Conservation (phyloP, 2,329 filamentous ascomycete genomes). For the Fusarium metavorans region DNA sequence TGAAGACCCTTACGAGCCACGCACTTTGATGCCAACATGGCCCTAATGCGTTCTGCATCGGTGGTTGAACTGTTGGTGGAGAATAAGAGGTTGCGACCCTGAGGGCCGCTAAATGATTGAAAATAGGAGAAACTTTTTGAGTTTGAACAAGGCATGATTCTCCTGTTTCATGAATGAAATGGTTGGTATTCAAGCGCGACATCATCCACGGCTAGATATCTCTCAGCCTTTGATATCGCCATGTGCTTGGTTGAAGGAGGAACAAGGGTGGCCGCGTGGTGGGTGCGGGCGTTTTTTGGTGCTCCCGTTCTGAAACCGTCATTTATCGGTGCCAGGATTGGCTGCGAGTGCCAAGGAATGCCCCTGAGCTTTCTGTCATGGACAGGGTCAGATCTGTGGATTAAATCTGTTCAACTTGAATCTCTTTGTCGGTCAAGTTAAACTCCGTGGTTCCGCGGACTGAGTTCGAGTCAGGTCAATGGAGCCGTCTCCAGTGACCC, state of each 20-base stretch:
- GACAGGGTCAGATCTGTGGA: neutral
- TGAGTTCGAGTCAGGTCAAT: neutral
- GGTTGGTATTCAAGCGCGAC: neutral
- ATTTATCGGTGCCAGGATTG: slow-evolving; percentile 32
- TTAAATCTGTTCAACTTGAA: neutral
- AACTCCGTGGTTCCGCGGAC: neutral
- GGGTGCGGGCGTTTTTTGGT: slow-evolving; percentile 39
- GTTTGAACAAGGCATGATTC: slow-evolving; percentile 7
- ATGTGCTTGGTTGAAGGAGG: neutral
- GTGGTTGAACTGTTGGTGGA: slow-evolving; percentile 16
- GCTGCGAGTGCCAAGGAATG: slow-evolving; percentile 8
- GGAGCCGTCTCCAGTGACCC: neutral
- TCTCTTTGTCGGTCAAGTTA: neutral
- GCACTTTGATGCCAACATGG: slow-evolving; percentile 13
- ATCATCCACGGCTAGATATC: slow-evolving; percentile 9
- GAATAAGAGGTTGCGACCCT: neutral
- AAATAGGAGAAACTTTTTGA: slow-evolving; percentile 4
- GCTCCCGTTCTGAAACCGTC: slow-evolving; percentile 30
- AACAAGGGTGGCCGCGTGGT: slow-evolving; percentile 5
- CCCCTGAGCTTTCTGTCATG: neutral
- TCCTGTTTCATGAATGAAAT: slow-evolving; percentile 21
- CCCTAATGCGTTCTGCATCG: slow-evolving; percentile 12
- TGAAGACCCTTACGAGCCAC: neutral
- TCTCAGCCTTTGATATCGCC: slow-evolving; percentile 11
- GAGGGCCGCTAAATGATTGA: neutral